These are phyloP conservation scores for Buxus sempervirens DNA, from an alignment of 164 flowering plant species.

Conservation along the genomic window DNA sequence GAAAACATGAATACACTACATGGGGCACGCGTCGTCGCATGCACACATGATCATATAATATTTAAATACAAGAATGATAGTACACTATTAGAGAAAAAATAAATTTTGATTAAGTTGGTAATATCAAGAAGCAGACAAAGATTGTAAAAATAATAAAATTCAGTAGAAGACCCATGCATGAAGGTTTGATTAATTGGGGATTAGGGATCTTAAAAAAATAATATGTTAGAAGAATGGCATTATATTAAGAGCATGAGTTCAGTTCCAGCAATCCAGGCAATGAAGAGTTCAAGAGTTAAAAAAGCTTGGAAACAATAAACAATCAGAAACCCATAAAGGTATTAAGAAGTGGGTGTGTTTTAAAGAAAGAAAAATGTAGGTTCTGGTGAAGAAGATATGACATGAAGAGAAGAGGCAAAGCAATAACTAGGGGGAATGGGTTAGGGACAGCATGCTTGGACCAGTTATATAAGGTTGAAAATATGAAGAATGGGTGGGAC, in stretches of 20 bases:
- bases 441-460: constrained; percentile 48
- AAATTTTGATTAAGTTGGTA: too few species aligned
- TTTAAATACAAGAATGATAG: background rate
- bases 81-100: too few species aligned
- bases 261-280: constrained; percentile 46
- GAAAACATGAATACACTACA: background rate
- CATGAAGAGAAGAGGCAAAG: constrained; percentile 18
- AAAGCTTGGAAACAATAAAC: background rate
- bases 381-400: constrained; percentile 7
- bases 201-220: constrained; percentile 8
- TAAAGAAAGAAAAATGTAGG: background rate
- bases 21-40: background rate
- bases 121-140: too few species aligned
- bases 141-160: constrained; percentile 8
- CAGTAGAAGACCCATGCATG: constrained; percentile 18
- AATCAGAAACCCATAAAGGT: constrained; percentile 8
- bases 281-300: constrained; percentile 15
- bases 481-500: constrained; percentile 35
- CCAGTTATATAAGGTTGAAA: too few species aligned
- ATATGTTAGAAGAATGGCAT: background rate
- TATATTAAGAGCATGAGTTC: constrained; percentile 28
- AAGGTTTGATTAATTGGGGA: constrained; percentile 39
- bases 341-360: background rate
- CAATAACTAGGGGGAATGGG: constrained; percentile 17
- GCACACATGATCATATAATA: constrained; percentile 21